These are phyloP conservation scores for Bondarzewia mesenterica DNA, from an alignment of 1,284 basidiomycete genomes.

Conservation along the genomic window DNA sequence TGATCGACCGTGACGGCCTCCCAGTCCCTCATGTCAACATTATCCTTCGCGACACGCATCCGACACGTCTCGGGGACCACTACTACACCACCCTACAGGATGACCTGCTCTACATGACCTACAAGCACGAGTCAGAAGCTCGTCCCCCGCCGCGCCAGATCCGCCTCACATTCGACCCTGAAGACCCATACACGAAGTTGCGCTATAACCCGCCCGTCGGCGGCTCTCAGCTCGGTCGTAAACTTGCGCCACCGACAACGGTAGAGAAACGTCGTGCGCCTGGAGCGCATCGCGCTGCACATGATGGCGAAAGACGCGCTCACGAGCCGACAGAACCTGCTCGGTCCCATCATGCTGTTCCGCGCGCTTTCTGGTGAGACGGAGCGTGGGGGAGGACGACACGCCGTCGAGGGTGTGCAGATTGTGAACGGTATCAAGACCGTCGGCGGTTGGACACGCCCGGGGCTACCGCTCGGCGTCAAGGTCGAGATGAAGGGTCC, in stretches of 20 bases:
- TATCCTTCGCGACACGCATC: constrained; percentile 63
- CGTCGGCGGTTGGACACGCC: constrained; percentile 82
- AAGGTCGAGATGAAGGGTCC: constrained; percentile 88
- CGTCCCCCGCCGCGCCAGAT: constrained; percentile 48
- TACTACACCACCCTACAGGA: constrained; percentile 80
- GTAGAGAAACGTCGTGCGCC: constrained; percentile 61
- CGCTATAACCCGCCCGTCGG: constrained; percentile 70
- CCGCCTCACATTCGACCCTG: constrained; percentile 66
- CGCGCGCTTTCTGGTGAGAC: constrained; percentile 86
- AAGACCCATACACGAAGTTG: constrained; percentile 73
- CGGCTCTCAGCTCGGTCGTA: constrained; percentile 58
- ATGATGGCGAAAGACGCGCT: constrained; percentile 80
- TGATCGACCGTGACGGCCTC: too few relatives aligned
- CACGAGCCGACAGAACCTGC: constrained; percentile 66
- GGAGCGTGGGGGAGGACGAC: constrained; percentile 57
- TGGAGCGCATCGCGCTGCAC: constrained; percentile 84
- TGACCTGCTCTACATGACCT: constrained; percentile 94
- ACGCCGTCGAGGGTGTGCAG: constrained; percentile 70
- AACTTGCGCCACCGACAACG: constrained; percentile 54
- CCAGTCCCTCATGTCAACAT: constrained; percentile 61
- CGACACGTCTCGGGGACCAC: constrained; percentile 76
- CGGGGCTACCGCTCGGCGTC: constrained; percentile 77
- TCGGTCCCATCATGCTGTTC: constrained; percentile 82
- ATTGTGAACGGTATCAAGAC: constrained; percentile 74
- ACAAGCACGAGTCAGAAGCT: constrained; percentile 61